Evolutionary conservation across 768 basidiomycete species (phyloP).

Genomic region (Pleurotus citrinopileatus): DNA sequence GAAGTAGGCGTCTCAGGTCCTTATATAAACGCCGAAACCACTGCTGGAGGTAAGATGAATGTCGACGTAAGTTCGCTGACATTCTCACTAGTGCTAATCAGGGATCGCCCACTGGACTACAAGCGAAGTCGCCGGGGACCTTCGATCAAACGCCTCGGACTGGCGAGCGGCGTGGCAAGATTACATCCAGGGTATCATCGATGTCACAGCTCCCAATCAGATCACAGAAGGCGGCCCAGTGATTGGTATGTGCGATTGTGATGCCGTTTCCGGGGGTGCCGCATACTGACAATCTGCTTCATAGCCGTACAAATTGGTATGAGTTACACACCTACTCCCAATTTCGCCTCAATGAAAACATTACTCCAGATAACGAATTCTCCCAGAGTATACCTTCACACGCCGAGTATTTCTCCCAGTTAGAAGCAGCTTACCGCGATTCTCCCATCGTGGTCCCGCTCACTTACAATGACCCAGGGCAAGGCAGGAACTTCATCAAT

Average conservation of each 20-base stretch:
- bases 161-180: slow-evolving; percentile 69
- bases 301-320: slow-evolving; percentile 57
- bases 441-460: slow-evolving; percentile 65
- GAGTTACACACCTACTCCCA: background rate
- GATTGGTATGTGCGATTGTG: slow-evolving; percentile 44
- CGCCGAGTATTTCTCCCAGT: slow-evolving; percentile 60
- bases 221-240: slow-evolving; percentile 73
- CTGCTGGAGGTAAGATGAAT: slow-evolving; percentile 66
- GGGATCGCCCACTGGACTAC: slow-evolving; percentile 64
- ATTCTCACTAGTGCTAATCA: background rate
- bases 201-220: slow-evolving; percentile 60
- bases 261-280: background rate
- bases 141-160: slow-evolving; percentile 75
- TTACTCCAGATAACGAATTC: slow-evolving; percentile 64
- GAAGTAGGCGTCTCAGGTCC: slow-evolving; percentile 19
- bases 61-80: slow-evolving; percentile 54
- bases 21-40: slow-evolving; percentile 80
- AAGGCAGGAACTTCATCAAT: slow-evolving; percentile 60
- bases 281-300: background rate
- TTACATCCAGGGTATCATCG: slow-evolving; percentile 67
- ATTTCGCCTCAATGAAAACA: slow-evolving; percentile 17
- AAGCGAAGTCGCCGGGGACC: slow-evolving; percentile 55
- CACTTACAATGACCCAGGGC: slow-evolving; percentile 71
- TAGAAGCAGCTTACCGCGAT: slow-evolving; percentile 52
- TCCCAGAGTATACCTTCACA: slow-evolving; percentile 42